Evolutionary conservation across 2,329 filamentous ascomycete species (phyloP).

Genomic region (Aureobasidium sp.): DNA sequence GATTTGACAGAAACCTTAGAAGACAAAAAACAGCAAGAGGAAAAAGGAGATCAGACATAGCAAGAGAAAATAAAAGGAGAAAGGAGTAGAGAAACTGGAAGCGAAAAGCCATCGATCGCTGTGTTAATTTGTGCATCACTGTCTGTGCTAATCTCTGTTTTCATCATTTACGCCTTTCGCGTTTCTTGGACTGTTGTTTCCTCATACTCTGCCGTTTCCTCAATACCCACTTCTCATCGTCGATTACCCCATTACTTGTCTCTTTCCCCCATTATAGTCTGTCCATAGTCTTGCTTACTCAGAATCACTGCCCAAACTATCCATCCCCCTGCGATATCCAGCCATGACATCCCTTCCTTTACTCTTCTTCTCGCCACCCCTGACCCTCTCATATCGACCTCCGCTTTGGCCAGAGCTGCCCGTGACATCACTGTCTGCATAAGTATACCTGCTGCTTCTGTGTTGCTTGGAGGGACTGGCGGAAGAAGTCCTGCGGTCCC

Average conservation of each 20-base stretch:
- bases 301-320: slow-evolving; percentile 30
- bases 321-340: slow-evolving; percentile 31
- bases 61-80: no score
- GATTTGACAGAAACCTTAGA: no score
- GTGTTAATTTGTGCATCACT: no score
- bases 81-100: no score
- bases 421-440: slow-evolving; percentile 30
- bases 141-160: not conserved
- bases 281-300: not conserved
- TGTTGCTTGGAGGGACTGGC: not conserved
- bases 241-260: no score
- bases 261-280: no score
- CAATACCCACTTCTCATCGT: no score
- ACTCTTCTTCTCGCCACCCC: slow-evolving; percentile 20
- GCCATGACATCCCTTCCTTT: slow-evolving; percentile 18
- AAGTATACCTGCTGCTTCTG: not conserved
- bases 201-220: no score
- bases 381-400: slow-evolving; percentile 40
- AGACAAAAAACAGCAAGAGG: no score
- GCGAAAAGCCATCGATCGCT: no score
- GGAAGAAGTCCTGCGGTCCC: not conserved
- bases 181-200: no score
- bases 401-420: slow-evolving; percentile 36
- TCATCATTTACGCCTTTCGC: not conserved
- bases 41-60: no score